A percentile compares a stretch with the other conserved stretches of the same genome.
Evolutionary conservation across 192 early-diverging fungal species (phyloP).

Genomic region (Coemansia guatemalensis): DNA sequence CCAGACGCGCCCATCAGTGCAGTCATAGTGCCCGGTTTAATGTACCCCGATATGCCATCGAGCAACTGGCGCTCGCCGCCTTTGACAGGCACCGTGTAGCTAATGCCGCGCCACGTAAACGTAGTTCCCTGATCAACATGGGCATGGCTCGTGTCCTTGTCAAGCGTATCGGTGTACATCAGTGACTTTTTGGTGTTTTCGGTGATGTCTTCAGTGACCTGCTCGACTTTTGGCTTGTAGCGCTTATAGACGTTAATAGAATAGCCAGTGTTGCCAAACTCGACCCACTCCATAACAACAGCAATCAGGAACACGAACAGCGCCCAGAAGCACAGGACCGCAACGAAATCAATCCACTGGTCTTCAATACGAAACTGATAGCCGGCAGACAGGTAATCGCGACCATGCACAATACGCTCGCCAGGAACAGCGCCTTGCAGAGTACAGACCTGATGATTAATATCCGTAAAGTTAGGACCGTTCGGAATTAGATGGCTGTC

Average conservation of each 20-base stretch:
- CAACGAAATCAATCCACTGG: conserved; percentile 64
- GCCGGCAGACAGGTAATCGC: conserved; percentile 58
- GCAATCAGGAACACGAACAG: conserved; percentile 39
- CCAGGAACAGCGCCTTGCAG: conserved; percentile 62
- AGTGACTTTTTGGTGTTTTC: conserved; percentile 16
- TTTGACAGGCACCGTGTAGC: conserved; percentile 58
- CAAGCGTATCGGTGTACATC: conserved; percentile 10
- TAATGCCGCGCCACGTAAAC: conserved; percentile 65
- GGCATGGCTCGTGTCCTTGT: conserved; percentile 32
- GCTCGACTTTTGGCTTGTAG: conserved; percentile 26
- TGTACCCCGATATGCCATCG: conserved; percentile 66
- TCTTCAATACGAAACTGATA: conserved; percentile 59
- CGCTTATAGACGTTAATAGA: conserved; percentile 57
- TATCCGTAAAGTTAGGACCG: conserved; percentile 53
- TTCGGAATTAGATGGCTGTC: conserved; percentile 48
- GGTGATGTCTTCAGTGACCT: conserved; percentile 10
- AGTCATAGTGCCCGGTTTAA: conserved; percentile 76
- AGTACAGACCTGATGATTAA: conserved; percentile 62
- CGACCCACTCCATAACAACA: conserved; percentile 61
- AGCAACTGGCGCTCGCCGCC: conserved; percentile 59
- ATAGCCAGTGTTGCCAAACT: conserved; percentile 59
- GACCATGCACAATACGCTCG: conserved; percentile 57
- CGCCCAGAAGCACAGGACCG: conserved; percentile 49
- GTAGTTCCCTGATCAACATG: conserved; percentile 56
- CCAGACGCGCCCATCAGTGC: conserved; percentile 75